Base-by-base conservation (phyloP, 176 grass and related monocot species). In the Elaeis guineensis region DNA sequence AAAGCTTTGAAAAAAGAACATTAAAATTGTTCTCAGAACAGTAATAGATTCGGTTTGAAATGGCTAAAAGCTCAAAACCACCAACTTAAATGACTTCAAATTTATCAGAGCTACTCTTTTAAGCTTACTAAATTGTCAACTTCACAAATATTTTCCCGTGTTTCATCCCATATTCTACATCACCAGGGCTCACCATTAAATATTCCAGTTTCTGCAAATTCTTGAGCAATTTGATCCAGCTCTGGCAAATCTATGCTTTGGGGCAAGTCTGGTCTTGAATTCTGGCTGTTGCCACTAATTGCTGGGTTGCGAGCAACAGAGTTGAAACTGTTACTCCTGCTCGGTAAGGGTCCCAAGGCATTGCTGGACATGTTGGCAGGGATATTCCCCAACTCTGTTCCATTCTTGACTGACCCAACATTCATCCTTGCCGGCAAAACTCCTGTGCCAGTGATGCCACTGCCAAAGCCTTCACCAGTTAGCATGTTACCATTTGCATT, bases 321-420 rank as follows among this genome's bases (percentile, higher is more conserved):
- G 57, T 89, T 98, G 71, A 98, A 93, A 63, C 88, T 86, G 66
- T 72, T 86, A 25, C 77, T 86, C 60, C 94, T 76, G 58, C 81
- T 86, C 32, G 63, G 23, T 16, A 52, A 16, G 0, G 69, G 22
- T 12, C 59, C 71, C 24, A 58, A 51, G 24, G 56, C 62, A 50
- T 64, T 79, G 24, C 86, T 80, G 35, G 75, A 72, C 60, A 80
- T 57, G 54, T 74, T 77, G 22, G 63, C 62, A 49, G 82, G 79
- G n/a, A 74, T 65, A 7, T 23, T 63, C n/a, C 20, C 32, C 6
- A 63, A 23, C 61, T 49, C 61, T 2, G 12, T 22, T 16, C 8
- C 30, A 16, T 52, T 65, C 5, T 22, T 49, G 21, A 26, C 6
- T 0, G 63, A 28, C 25, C 49, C 49, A 44, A 44, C 35, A 12